These are phyloP conservation scores for Dioszegia aurantiaca DNA, from an alignment of 768 basidiomycete genomes.

Conservation along the genomic window DNA sequence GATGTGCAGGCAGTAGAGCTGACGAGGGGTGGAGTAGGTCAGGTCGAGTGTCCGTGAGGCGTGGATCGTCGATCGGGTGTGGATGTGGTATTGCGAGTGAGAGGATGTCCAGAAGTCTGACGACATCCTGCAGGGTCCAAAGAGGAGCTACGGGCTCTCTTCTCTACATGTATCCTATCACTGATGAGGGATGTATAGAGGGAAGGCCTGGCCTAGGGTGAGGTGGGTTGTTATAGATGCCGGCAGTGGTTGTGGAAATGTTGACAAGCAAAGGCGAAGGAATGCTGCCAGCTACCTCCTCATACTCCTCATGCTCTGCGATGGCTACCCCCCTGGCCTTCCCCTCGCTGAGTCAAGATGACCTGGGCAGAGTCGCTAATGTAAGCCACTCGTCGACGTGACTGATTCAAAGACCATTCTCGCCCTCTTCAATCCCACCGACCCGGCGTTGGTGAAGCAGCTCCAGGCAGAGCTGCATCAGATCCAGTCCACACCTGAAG, in stretches of 20 bases:
- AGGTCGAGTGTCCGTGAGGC: slow-evolving; percentile 75
- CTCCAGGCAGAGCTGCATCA: slow-evolving; percentile 44
- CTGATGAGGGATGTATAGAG: too few species aligned
- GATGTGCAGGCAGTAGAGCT: slow-evolving; percentile 77
- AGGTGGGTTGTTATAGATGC: too few species aligned
- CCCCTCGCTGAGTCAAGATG: slow-evolving; percentile 34
- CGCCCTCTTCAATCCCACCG: slow-evolving; percentile 38
- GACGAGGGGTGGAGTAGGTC: slow-evolving; percentile 72
- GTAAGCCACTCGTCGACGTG: slow-evolving; percentile 16
- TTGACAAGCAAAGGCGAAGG: too few species aligned
- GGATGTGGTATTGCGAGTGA: slow-evolving; percentile 88
- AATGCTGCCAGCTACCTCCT: too few species aligned
- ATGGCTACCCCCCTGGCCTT: slow-evolving; percentile 15
- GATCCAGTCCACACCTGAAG: slow-evolving; percentile 40
- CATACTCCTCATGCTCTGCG: too few species aligned
- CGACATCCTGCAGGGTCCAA: too few species aligned
- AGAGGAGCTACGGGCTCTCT: too few species aligned
- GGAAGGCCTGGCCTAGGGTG: too few species aligned
- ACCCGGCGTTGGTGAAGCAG: slow-evolving; percentile 40
- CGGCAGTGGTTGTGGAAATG: too few species aligned
- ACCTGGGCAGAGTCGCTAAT: slow-evolving; percentile 40
- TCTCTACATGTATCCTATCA: too few species aligned
- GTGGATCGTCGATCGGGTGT: slow-evolving; percentile 71
- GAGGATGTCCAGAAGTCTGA: slow-evolving; percentile 85
- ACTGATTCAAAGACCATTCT: slow-evolving; percentile 43